Evolutionary conservation across 257 asterid genomes (phyloP).

Genomic region (Nicotiana undulata): DNA sequence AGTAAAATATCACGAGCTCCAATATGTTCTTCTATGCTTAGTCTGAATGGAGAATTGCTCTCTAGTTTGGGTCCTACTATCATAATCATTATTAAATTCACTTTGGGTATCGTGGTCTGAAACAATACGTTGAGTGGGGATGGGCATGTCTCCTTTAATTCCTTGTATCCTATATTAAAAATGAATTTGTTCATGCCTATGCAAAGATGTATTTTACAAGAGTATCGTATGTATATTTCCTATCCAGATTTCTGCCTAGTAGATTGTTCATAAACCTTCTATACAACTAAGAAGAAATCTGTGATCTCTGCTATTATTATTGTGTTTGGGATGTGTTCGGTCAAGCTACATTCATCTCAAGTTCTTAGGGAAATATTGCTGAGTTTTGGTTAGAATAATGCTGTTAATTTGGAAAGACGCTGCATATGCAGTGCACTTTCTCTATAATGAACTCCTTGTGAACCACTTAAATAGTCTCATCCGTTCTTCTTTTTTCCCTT

Average conservation of each 20-base stretch:
- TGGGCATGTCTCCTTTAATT: not conserved
- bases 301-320: not conserved
- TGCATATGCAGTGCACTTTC: not conserved
- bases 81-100: not conserved
- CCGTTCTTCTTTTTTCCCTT: not conserved
- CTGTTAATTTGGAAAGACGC: not conserved
- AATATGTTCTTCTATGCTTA: not conserved
- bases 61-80: not conserved
- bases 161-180: no score
- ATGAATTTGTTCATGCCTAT: not conserved
- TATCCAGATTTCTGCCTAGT: not conserved
- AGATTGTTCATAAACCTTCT: not conserved
- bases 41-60: not conserved
- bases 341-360: not conserved
- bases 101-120: not conserved
- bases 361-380: not conserved
- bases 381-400: not conserved
- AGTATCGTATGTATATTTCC: not conserved
- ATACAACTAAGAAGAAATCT: not conserved
- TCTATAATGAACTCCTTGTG: not conserved
- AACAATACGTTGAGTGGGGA: not conserved
- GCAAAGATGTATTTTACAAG: not conserved
- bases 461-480: not conserved
- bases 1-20: not conserved
- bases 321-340: not conserved